Conservation (phyloP, 345 rosid species). For the Carallia brachiata region DNA sequence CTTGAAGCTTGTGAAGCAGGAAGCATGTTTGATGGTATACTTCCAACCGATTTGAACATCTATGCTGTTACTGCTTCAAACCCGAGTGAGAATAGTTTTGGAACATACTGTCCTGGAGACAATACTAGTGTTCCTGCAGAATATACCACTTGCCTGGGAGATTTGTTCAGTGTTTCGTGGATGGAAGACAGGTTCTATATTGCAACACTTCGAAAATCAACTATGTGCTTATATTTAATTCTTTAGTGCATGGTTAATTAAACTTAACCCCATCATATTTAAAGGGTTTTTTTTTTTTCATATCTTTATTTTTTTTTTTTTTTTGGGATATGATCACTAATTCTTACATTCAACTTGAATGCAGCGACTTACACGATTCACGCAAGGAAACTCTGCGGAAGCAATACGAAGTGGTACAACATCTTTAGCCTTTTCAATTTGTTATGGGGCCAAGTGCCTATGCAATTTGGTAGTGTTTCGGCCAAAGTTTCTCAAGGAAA, state of each 20-base stretch:
- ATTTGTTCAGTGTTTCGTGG: slow-evolving; percentile 71
- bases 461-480: too few species aligned
- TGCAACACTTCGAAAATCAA: neutral
- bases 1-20: slow-evolving; percentile 73
- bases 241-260: too few species aligned
- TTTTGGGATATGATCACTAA: too few species aligned
- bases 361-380: slow-evolving; percentile 56
- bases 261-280: too few species aligned
- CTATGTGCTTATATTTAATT: too few species aligned
- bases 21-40: slow-evolving; percentile 61
- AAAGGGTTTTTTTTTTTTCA: too few species aligned
- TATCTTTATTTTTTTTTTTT: too few species aligned
- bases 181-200: slow-evolving; percentile 64
- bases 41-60: slow-evolving; percentile 38
- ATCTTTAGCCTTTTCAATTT: neutral
- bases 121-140: slow-evolving; percentile 25
- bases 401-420: slow-evolving; percentile 44
- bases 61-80: slow-evolving; percentile 63
- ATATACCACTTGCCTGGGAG: slow-evolving; percentile 60
- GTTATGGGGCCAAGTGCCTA: neutral
- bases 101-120: slow-evolving; percentile 37
- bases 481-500: too few species aligned
- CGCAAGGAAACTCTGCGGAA: slow-evolving; percentile 47
- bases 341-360: neutral
- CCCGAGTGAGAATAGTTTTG: slow-evolving; percentile 50